phyloP scores from a whole-genome alignment of 495 filamentous ascomycete genomes.

The Penicillium argentinense region DNA sequence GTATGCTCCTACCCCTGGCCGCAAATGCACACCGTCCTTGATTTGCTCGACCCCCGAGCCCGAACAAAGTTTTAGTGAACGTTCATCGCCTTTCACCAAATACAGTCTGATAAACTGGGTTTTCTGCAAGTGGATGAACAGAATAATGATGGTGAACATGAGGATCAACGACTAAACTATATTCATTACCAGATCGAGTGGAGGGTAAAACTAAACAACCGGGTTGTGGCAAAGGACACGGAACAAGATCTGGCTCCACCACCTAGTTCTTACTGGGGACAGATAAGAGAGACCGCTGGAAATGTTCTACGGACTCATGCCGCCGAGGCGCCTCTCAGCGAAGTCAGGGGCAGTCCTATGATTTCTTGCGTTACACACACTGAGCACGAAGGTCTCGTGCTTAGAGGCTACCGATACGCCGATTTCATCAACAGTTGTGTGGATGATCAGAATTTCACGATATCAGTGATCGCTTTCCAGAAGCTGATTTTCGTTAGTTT shows the following conservation, averaged over 20 bases:
- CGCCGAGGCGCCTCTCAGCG: background rate
- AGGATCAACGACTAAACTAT: background rate
- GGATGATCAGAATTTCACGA: background rate
- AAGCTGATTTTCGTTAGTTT: background rate
- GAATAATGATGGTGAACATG: background rate
- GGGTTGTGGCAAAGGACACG: background rate
- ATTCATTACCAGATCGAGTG: background rate
- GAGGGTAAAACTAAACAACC: slow-evolving; percentile 2
- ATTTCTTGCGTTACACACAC: background rate
- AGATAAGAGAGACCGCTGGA: background rate
- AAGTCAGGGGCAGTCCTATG: background rate
- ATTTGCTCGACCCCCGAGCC: slow-evolving; percentile 4
- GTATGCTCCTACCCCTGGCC: slow-evolving; percentile 11
- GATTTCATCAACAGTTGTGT: background rate
- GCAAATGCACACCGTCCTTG: slow-evolving; percentile 3
- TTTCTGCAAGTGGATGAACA: background rate
- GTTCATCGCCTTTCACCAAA: background rate
- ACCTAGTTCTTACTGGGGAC: slow-evolving; percentile 1
- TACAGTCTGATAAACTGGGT: background rate
- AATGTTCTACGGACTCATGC: background rate
- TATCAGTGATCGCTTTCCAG: background rate
- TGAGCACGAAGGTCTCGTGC: background rate
- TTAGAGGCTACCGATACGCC: background rate
- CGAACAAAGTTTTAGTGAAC: background rate
- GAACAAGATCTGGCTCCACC: background rate